Percentiles rank a stretch among this genome's conserved stretches.
Evolutionary conservation across 495 filamentous ascomycete genomes (phyloP).

Genomic region (Bathelium albidoporum): DNA sequence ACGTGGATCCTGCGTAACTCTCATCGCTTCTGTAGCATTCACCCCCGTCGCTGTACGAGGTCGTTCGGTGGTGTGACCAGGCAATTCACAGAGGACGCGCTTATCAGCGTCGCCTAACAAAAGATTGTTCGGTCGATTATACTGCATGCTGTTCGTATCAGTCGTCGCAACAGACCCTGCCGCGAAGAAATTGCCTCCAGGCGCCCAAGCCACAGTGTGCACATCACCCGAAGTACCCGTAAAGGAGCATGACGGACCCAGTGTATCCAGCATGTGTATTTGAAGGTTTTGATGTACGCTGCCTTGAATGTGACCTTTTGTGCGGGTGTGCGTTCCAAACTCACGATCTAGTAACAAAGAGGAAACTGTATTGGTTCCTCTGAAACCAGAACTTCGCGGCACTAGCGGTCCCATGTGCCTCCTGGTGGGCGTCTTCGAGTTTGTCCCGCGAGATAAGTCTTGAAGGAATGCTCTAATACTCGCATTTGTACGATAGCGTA

Average conservation of each 20-base stretch:
- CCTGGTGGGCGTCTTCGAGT: background rate
- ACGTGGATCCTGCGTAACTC: constrained; percentile 53
- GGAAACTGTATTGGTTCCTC: background rate
- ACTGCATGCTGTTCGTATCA: constrained; percentile 68
- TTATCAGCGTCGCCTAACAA: constrained; percentile 52
- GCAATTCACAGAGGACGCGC: constrained; percentile 50
- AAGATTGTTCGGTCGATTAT: constrained; percentile 73
- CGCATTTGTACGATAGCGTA: background rate
- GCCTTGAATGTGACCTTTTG: background rate
- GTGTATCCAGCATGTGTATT: constrained; percentile 18
- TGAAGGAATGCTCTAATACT: background rate
- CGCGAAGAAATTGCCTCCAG: constrained; percentile 34
- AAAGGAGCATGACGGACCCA: constrained; percentile 23
- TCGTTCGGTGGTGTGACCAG: constrained; percentile 56
- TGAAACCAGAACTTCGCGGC: background rate
- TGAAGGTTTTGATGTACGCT: background rate
- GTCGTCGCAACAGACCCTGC: constrained; percentile 62
- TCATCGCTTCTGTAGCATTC: constrained; percentile 47
- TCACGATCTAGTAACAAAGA: background rate
- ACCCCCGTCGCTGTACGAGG: constrained; percentile 38
- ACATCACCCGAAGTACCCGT: constrained; percentile 46
- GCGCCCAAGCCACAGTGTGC: constrained; percentile 45
- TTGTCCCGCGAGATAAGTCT: background rate
- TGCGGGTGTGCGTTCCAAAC: background rate
- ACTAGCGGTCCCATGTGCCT: background rate